Conservation (phyloP, 2,329 filamentous ascomycete species). For the Exophiala phaeomuriformis region DNA sequence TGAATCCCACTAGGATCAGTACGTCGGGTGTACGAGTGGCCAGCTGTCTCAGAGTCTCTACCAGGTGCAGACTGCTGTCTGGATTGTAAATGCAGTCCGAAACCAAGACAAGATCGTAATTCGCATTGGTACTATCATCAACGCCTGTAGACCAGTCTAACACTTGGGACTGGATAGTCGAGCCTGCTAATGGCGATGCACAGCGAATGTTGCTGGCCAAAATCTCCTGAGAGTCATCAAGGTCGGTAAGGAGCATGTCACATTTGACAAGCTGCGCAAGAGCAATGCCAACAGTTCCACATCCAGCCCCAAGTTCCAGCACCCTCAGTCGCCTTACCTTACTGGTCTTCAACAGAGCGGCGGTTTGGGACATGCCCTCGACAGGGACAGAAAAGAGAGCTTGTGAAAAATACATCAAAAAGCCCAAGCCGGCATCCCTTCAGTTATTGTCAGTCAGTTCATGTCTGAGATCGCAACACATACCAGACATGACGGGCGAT, state of each 20-base stretch:
- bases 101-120: slow-evolving; percentile 55
- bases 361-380: slow-evolving; percentile 28
- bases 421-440: slow-evolving; percentile 54
- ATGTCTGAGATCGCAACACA: background rate
- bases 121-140: slow-evolving; percentile 31
- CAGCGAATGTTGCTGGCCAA: slow-evolving; percentile 48
- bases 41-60: slow-evolving; percentile 49
- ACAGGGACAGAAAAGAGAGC: slow-evolving; percentile 32
- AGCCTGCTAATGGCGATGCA: slow-evolving; percentile 38
- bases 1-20: slow-evolving; percentile 55
- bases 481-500: slow-evolving; percentile 67
- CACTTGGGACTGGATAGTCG: slow-evolving; percentile 42
- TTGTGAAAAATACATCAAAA: slow-evolving; percentile 47
- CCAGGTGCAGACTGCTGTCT: slow-evolving; percentile 57
- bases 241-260: slow-evolving; percentile 56
- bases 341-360: slow-evolving; percentile 31
- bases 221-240: slow-evolving; percentile 57
- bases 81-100: slow-evolving; percentile 69
- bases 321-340: slow-evolving; percentile 39
- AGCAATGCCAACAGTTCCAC: slow-evolving; percentile 61
- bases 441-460: slow-evolving; percentile 8
- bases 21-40: slow-evolving; percentile 43
- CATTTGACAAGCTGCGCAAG: slow-evolving; percentile 49
- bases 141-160: slow-evolving; percentile 56
- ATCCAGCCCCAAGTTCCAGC: slow-evolving; percentile 61